Evolutionary conservation across 257 asterid genomes (phyloP), one percentile per base, ranked within the genome.

Genomic region (Capsicum pubescens): DNA sequence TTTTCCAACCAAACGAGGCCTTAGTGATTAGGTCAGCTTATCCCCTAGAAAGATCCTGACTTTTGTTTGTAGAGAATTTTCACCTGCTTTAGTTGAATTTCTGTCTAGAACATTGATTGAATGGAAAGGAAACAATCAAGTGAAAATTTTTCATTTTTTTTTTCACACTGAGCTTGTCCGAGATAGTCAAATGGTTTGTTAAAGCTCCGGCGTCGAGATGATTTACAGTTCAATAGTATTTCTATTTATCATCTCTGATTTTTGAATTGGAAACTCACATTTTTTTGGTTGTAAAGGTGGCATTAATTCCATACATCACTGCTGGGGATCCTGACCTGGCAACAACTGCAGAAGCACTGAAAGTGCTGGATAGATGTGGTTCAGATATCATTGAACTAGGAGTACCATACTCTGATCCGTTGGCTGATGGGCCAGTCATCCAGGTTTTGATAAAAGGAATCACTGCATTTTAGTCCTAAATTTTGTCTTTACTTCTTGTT

Each of bases 351-450:
- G 91, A 92, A 87, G 98, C 94, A 11, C 88, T 95, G 84, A 93
- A 93, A 90, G 77, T 95, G 83, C 94, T 95, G 8, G 98, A 93
- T 86, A 90, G 88, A n/a, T 95, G 98, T 56, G 98, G 98, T 79
- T 91, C 94, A 21, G 96, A 95, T 85, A 91, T 95, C 83, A 95
- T 95, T 80, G 98, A 95, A 86, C 86, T 95, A 42, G 98, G 98
- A 39, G 90, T 95, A 71, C 98, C 98, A 86, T 95, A 95, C 86
- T 93, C 98, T 42, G 98, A 95, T 86, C 98, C 98, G n/a, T 87
- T 95, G 86, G 98, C 98, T 80, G 98, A 95, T 88, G 98, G 98
- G 71, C 98, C 98, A 57, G 98, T 95, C 84, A 95, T 95, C 86
- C 98, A 95, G 97, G 98, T 93, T 32, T 76, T 76, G 60, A 54